Evolutionary conservation across 75 land plant species (phyloP).

Genomic region (Cunninghamia lanceolata): DNA sequence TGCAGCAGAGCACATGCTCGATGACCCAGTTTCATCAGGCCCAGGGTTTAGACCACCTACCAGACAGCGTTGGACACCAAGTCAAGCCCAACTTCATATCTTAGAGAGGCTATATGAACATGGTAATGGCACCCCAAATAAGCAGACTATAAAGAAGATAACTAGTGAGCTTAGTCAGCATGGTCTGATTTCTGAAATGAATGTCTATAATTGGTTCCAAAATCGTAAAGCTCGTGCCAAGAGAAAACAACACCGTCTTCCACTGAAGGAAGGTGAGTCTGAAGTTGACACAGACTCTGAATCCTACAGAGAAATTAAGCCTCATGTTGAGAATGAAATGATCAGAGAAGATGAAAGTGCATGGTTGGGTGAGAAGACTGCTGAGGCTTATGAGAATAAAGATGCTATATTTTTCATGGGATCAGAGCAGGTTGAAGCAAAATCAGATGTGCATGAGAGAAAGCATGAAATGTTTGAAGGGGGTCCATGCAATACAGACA

Average conservation of each 20-base stretch:
- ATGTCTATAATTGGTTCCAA: conserved; percentile 59
- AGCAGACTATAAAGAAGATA: conserved; percentile 46
- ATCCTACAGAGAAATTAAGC: conserved; percentile 27
- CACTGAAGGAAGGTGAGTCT: conserved; percentile 40
- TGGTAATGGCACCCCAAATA: conserved; percentile 48
- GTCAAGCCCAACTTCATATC: conserved; percentile 41
- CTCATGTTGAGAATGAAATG: conserved; percentile 21
- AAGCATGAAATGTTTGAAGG: background rate
- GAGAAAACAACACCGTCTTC: conserved; percentile 38
- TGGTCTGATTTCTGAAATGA: conserved; percentile 42
- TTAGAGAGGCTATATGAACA: conserved; percentile 44
- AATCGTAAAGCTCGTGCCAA: conserved; percentile 53
- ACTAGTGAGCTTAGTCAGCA: conserved; percentile 49
- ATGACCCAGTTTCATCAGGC: conserved; percentile 23
- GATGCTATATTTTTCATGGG: background rate
- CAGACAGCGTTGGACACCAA: conserved; percentile 51
- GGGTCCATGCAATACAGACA: background rate
- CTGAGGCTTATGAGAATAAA: conserved; percentile 7
- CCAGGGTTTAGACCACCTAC: conserved; percentile 31
- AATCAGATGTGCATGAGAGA: background rate
- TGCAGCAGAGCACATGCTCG: background rate
- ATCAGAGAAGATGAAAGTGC: conserved; percentile 13
- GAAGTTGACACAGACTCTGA: conserved; percentile 41
- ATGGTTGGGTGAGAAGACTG: conserved; percentile 21
- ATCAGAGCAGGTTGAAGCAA: conserved; percentile 1